Evolutionary conservation across 768 basidiomycete species (phyloP), one percentile per base, ranked within the genome.

Genomic region (Calocybe gangraenosa): DNA sequence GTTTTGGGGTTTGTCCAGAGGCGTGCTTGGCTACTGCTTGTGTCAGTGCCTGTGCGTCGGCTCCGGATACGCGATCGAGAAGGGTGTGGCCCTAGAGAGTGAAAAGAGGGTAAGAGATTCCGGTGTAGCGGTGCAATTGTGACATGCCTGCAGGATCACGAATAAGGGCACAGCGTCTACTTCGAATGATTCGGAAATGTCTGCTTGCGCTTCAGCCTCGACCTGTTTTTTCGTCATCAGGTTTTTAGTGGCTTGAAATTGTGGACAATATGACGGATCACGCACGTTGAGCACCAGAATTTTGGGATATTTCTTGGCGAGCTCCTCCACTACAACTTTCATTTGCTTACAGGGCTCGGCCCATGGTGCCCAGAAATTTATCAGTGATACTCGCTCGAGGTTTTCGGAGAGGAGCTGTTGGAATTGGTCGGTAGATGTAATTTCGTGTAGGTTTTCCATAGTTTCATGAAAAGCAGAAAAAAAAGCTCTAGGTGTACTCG

Each of bases 311-410:
- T 87, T 86, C 50, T 75, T 79, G 1, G 92, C 79, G 36, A 95
- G 73, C 56, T 88, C 86, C 7, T 58, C 48, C 14, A 87, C 78
- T 4, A 93, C 79, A 35, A 81, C 71, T 67, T 92, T 93, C 86
- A 96, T 95, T 56, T 84, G 76, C 55, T 75, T 75, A 72, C 94
- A 98, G 32, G 93, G 92, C 50, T 80, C 87, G 0, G 92, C 96
- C 91, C 92, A 87, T 65, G 80, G 71, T 34, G 94, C 90, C 87
- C 92, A 94, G 64, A 97, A 99, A 67, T 88, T 91, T 59, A 96
- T 81, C 30, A 95, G 71, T 3, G 93, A 93, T 18, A 95, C 76
- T 17, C 88, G 73, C 15, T 76, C 65, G 25, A 99, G 78, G 65
- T 98, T 94, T 17, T 65, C 58, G 0, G 82, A 83, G 37, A 97